These are phyloP conservation scores for Cladosporium sp. DNA, from an alignment of 2,329 filamentous ascomycete genomes.

Conservation along the genomic window DNA sequence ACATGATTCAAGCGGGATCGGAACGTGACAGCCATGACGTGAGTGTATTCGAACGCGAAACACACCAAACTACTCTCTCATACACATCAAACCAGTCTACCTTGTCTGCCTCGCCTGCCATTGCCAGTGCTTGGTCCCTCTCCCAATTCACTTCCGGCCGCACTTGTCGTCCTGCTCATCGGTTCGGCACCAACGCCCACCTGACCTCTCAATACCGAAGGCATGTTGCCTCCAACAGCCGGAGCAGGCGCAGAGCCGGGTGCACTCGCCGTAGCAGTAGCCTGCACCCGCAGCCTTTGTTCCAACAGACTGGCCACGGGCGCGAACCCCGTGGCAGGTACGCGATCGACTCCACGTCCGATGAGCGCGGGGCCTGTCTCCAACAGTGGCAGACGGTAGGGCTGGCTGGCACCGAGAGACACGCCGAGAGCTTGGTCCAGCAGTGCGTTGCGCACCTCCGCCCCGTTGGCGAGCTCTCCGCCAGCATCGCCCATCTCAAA, in stretches of 20 bases:
- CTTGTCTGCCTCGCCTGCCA: conserved; percentile 14
- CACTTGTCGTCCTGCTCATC: conserved; percentile 29
- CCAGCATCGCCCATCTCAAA: conserved; percentile 24
- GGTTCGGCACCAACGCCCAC: conserved; percentile 29
- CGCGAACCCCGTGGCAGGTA: conserved; percentile 37
- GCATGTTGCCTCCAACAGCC: conserved; percentile 25
- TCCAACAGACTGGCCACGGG: conserved; percentile 27
- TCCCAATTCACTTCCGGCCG: conserved; percentile 26
- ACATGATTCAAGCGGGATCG: conserved; percentile 9
- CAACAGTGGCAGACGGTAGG: conserved; percentile 37
- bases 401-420: conserved; percentile 29
- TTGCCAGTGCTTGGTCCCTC: conserved; percentile 4
- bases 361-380: conserved; percentile 38
- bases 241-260: conserved; percentile 20
- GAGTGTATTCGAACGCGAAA: not conserved
- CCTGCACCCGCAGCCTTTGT: conserved; percentile 24
- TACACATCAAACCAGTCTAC: conserved; percentile 15
- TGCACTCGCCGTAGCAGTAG: conserved; percentile 18
- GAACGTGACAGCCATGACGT: not conserved
- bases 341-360: conserved; percentile 36
- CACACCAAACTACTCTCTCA: conserved; percentile 4
- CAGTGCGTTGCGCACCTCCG: conserved; percentile 32
- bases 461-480: conserved; percentile 25
- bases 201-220: conserved; percentile 28
- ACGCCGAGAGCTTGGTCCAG: conserved; percentile 38